These are phyloP conservation scores for Pichia occidentalis DNA, from an alignment of 805 yeast genomes.

Conservation along the genomic window DNA sequence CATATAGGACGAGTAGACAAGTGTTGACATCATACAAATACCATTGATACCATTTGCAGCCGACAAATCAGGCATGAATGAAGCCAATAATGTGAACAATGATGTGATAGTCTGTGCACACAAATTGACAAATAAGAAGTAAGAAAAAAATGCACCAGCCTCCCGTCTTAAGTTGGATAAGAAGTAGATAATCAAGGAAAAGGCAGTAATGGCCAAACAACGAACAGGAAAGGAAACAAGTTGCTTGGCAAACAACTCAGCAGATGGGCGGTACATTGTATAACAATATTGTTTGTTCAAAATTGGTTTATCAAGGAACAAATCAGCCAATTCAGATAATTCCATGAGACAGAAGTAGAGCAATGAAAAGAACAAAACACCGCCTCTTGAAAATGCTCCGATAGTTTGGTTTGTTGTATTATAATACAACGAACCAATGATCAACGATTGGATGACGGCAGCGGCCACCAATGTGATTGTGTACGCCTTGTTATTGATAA, in stretches of 20 bases:
- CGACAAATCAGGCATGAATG: conserved; percentile 40
- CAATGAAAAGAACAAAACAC: conserved; percentile 52
- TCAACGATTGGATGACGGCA: conserved; percentile 47
- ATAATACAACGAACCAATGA: conserved; percentile 45
- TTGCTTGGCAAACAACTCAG: conserved; percentile 52
- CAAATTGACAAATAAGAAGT: neutral
- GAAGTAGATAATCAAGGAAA: conserved; percentile 43
- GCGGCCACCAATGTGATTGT: conserved; percentile 43
- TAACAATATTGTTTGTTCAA: conserved; percentile 57
- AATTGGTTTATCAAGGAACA: conserved; percentile 55
- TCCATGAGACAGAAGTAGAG: conserved; percentile 54
- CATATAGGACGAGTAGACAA: conserved; percentile 57
- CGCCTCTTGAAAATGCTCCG: conserved; percentile 44
- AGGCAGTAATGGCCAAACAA: conserved; percentile 39
- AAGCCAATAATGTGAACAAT: conserved; percentile 48
- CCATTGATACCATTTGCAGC: conserved; percentile 59
- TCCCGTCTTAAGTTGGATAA: conserved; percentile 43
- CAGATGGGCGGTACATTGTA: conserved; percentile 57
- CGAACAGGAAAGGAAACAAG: conserved; percentile 53
- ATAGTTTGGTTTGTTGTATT: conserved; percentile 12
- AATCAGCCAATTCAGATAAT: conserved; percentile 53
- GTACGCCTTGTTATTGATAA: conserved; percentile 50
- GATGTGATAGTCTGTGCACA: conserved; percentile 40
- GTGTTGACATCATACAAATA: conserved; percentile 41
- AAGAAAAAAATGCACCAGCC: conserved; percentile 49